Conservation (phyloP, 129 eudicot genomes). For the Chrysanthemum lavandulifolium region DNA sequence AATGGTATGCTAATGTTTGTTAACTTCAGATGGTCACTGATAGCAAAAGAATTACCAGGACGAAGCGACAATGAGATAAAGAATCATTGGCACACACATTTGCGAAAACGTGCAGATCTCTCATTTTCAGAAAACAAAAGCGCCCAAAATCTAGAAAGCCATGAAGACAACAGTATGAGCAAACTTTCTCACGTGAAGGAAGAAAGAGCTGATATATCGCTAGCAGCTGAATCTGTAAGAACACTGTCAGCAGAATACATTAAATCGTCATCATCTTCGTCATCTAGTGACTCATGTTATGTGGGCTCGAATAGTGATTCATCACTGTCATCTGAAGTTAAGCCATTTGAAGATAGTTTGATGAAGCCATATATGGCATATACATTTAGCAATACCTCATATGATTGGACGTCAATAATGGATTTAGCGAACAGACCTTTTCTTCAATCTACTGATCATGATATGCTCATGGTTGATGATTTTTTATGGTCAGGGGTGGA, state of each 20-base stretch:
- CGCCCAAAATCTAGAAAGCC: neutral
- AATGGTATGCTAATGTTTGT: neutral
- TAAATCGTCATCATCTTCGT: conserved; percentile 6
- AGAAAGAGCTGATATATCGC: conserved; percentile 3
- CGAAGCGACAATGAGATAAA: conserved; percentile 43
- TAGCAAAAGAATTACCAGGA: conserved; percentile 39
- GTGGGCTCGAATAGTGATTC: conserved; percentile 1
- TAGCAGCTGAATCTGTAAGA: conserved; percentile 5
- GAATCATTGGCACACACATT: conserved; percentile 39
- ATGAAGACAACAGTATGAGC: neutral
- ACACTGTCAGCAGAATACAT: neutral
- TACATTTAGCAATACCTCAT: neutral
- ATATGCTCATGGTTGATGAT: conserved; percentile 12
- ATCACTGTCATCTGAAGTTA: neutral
- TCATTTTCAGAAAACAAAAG: neutral
- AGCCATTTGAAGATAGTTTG: conserved; percentile 12
- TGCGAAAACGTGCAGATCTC: conserved; percentile 22
- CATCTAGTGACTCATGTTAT: conserved; percentile 4
- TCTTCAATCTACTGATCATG: conserved; percentile 1
- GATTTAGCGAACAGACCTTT: neutral
- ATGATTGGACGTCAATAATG: neutral
- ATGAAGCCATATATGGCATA: neutral
- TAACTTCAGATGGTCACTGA: conserved; percentile 37
- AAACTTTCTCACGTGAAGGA: neutral
- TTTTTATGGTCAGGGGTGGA: conserved; percentile 14